These are phyloP conservation scores for Ordospora colligata DNA, from an alignment of 371 early-diverging fungal genomes.

Conservation along the genomic window DNA sequence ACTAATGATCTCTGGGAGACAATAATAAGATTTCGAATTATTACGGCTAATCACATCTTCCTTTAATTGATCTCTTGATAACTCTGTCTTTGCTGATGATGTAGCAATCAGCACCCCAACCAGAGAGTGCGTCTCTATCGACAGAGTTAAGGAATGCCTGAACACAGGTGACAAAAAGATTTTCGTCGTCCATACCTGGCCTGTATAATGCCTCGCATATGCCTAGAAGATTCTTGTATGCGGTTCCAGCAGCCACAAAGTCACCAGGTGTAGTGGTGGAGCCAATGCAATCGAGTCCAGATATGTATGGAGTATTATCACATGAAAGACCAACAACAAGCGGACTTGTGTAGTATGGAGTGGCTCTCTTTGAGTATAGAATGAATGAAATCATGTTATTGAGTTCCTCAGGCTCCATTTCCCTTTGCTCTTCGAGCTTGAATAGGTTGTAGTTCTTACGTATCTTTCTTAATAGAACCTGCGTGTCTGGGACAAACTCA, in stretches of 20 bases:
- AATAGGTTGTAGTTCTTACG: slow-evolving; percentile 89
- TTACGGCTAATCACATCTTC: slow-evolving; percentile 57
- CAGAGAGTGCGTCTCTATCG: slow-evolving; percentile 89
- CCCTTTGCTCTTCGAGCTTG: slow-evolving; percentile 83
- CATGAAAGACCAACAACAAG: slow-evolving; percentile 82
- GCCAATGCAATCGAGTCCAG: slow-evolving; percentile 89
- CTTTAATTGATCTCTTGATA: slow-evolving; percentile 49
- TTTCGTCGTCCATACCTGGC: slow-evolving; percentile 86
- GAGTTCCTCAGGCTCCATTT: slow-evolving; percentile 83
- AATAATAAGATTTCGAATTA: too few species aligned
- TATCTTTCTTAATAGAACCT: slow-evolving; percentile 74
- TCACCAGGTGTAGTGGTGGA: slow-evolving; percentile 82
- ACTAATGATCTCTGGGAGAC: too few species aligned
- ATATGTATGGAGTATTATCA: slow-evolving; percentile 73
- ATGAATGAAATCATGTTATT: slow-evolving; percentile 86
- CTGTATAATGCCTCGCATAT: slow-evolving; percentile 94
- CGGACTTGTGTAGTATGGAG: slow-evolving; percentile 86
- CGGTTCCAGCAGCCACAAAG: slow-evolving; percentile 90
- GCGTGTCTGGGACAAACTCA: slow-evolving; percentile 89
- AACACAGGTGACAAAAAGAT: slow-evolving; percentile 85
- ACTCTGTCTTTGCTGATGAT: slow-evolving; percentile 31
- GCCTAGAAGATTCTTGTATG: slow-evolving; percentile 77
- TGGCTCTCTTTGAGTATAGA: slow-evolving; percentile 84
- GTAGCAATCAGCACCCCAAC: slow-evolving; percentile 82
- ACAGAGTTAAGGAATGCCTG: slow-evolving; percentile 90